These are phyloP conservation scores for Paramecium pentaurelia DNA, from an alignment of 73 alveolate species.

Conservation along the genomic window DNA sequence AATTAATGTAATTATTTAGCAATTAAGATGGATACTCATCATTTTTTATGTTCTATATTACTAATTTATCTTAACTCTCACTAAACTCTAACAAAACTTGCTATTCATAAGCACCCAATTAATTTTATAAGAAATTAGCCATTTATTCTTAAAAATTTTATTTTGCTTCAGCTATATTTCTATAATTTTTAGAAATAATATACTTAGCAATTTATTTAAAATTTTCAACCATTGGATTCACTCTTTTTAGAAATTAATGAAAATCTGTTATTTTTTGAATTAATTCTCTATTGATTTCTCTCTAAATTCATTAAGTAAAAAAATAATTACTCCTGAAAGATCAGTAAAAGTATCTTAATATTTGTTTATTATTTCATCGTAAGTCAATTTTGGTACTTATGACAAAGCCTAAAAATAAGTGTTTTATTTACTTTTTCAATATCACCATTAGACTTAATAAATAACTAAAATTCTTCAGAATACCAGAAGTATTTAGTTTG, in stretches of 20 bases:
- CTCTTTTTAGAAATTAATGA: constrained; percentile 37
- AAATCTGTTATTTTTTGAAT: constrained; percentile 28
- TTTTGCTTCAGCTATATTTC: background rate
- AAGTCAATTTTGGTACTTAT: constrained; percentile 25
- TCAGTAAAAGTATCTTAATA: constrained; percentile 42
- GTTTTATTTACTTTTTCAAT: background rate
- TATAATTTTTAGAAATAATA: background rate
- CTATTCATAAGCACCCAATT: background rate
- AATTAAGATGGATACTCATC: background rate
- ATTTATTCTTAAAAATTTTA: background rate
- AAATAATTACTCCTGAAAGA: constrained; percentile 22
- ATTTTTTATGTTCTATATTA: background rate
- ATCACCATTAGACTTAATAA: constrained; percentile 24
- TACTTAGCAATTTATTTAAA: constrained; percentile 42
- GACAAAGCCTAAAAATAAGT: background rate
- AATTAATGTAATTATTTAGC: background rate
- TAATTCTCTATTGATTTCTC: constrained; percentile 53
- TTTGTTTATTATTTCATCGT: constrained; percentile 48
- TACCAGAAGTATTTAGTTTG: constrained; percentile 43
- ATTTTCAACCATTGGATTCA: constrained; percentile 39
- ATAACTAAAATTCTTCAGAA: constrained; percentile 52
- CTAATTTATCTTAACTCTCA: background rate
- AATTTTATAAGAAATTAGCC: background rate
- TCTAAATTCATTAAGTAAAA: background rate
- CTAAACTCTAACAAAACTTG: background rate